Evolutionary conservation across 2,329 filamentous ascomycete genomes (phyloP), one percentile per base, ranked within the genome.

Genomic region (Aspergillus sp.): DNA sequence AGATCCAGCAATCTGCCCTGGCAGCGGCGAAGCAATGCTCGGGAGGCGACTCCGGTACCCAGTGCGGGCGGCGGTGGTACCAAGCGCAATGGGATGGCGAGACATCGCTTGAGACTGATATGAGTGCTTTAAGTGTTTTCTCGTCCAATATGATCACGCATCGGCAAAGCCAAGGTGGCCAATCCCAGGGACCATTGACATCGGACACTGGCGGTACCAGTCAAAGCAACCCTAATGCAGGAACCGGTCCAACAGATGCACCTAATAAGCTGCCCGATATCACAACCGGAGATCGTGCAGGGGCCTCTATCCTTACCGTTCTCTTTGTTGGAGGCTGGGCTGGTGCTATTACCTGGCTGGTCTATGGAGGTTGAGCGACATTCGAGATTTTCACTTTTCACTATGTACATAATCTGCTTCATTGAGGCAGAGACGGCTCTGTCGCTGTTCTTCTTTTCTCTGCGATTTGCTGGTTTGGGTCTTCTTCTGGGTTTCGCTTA

Each of bases 1-100:
- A 84, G 47, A 78, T 92, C 11, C 76, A 78, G 55, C 83, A 77
- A 1, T 89, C 88, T 1, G 80, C 88, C 4, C 61, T 80, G 54
- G 88, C 83, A 0, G 90, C 88, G 1, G 83, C 86, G 1, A 81
- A 81, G 59, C 84, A 86, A 62, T 92, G 89, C 73, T 86, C 83
- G 2, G 87, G 85, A 3, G 74, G 76, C 1, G 80, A 82, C 8
- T 82, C 85, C 8, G 81, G 83, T 6, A 80, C 79, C 42, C 89
- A 87, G 64, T 87, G 88, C 63, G 80, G 80, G 8, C 71, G 73
- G 48, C 73, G 74, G 30, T 82, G 80, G 80, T 73, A 72, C 49
- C 69, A 71, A 23, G 54, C 64, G n/a, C 73, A 66, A 3, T 78
- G 70, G 63, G 77, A 79, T 44, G 72, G 74, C 15, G 68, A 64